Percentiles rank a stretch among this genome's conserved stretches.
phyloP scores from a whole-genome alignment of 2,329 filamentous ascomycete species.

The Chrysoporthe deuterocubensis region DNA sequence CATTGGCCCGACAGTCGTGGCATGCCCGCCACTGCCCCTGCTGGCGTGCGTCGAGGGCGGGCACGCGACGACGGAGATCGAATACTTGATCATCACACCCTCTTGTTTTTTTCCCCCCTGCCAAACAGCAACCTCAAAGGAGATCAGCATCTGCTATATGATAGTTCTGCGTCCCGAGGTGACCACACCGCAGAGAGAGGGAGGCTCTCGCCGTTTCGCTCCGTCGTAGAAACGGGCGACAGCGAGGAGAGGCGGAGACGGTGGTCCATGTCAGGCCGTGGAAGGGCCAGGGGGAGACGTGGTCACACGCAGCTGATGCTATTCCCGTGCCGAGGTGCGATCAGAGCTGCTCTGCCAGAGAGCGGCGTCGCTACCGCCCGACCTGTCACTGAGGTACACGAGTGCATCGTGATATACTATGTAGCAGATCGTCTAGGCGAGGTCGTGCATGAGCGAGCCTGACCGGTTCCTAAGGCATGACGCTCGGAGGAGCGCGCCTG shows the following conservation, averaged over 20 bases:
- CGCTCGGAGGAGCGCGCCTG: constrained; percentile 5
- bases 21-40: background rate
- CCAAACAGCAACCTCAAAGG: background rate
- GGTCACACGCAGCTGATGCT: background rate
- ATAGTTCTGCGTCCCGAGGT: background rate
- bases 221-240: constrained; percentile 4
- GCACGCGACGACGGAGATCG: constrained; percentile 18
- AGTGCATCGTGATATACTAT: constrained; percentile 10
- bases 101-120: background rate
- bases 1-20: constrained; percentile 11
- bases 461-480: constrained; percentile 14
- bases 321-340: constrained; percentile 8
- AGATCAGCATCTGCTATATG: background rate
- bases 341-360: constrained; percentile 2
- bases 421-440: constrained; percentile 15
- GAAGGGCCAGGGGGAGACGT: background rate
- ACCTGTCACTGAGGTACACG: constrained; percentile 13
- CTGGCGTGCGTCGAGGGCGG: constrained; percentile 11
- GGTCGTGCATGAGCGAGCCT: constrained; percentile 16
- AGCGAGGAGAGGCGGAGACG: background rate
- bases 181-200: background rate
- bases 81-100: constrained; percentile 1
- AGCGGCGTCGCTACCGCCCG: background rate
- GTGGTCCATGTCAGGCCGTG: background rate
- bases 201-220: background rate